Base-by-base conservation (phyloP, 2,329 filamentous ascomycete species). In the Alternaria hordeiaustralica region DNA sequence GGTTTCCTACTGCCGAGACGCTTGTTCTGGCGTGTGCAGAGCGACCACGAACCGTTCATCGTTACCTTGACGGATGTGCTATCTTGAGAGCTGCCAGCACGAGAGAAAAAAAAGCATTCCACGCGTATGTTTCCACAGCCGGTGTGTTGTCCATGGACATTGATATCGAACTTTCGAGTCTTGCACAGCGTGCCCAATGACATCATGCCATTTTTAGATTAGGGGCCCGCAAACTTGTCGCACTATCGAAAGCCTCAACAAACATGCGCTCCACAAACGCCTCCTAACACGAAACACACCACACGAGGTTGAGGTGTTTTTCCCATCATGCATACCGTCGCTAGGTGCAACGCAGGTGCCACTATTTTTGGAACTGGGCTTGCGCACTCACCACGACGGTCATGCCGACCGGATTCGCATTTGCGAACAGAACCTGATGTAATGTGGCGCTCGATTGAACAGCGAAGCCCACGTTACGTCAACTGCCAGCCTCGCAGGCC, bases 121-220 rank as follows among this genome's bases (percentile, higher is more conserved):
- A 53, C 58, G 43, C 43, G 25, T 28, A 55, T 13, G 58, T 51
- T 51, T 51, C 49, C 49, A 53, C 15, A 20, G 2, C 8, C 28
- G 13, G 28, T 23, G 18, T 28, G 13, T 53, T 41, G 36, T 15
- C 30, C 20, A 18, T 36, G 3, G 30, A 21, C 13, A 53, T 53
- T 18, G 25, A 51, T n/a, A 23, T 47, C 47, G 33, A 51, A 44
- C 26, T 20, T 28, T 44, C 26, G 36, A 51, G 43, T n/a, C 30
- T 53, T 41, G 30, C 20, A 51, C 18, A 20, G 30, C 15, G 20
- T 20, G 21, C 30, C 30, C 36, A 33, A 50, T 61, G 47, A 53
- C 54, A 57, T 61, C 57, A 61, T 49, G 58, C 47, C 54, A 43
- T 55, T 41, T 36, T 47, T 11, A 51, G 23, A 25, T 49, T 26